Evolutionary conservation across 148 eudicot genomes (phyloP).

Genomic region (Vaccinium myrtillus): DNA sequence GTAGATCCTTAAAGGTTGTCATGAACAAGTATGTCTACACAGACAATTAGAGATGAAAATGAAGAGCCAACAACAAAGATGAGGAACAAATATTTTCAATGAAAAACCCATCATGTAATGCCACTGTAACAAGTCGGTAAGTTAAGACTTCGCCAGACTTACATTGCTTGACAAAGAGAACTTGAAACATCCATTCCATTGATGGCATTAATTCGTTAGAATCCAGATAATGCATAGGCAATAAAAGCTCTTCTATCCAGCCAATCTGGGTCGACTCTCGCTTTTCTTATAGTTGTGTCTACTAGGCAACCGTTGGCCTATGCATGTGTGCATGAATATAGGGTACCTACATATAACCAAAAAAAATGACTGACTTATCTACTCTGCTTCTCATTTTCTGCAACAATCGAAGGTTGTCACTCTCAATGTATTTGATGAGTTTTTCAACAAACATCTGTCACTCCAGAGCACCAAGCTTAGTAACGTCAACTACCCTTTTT

Average conservation of each 20-base stretch:
- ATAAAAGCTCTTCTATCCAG: neutral
- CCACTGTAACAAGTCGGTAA: neutral
- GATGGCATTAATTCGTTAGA: neutral
- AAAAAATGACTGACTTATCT: slow-evolving; percentile 53
- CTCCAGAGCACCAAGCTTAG: slow-evolving; percentile 65
- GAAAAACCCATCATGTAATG: neutral
- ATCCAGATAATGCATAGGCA: neutral
- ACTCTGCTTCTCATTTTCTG: slow-evolving; percentile 67
- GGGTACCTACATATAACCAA: neutral
- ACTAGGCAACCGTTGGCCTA: neutral
- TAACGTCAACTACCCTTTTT: slow-evolving; percentile 56
- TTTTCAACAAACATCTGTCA: slow-evolving; percentile 67
- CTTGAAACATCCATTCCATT: neutral
- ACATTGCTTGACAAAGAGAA: too few species aligned
- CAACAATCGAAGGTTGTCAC: slow-evolving; percentile 76
- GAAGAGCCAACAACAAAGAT: neutral
- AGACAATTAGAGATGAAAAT: neutral
- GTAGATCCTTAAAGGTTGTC: neutral
- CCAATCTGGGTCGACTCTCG: neutral
- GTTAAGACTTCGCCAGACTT: neutral
- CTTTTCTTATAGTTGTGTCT: neutral
- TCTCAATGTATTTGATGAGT: slow-evolving; percentile 73
- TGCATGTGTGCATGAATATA: neutral
- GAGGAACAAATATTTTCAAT: neutral
- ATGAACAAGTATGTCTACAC: neutral